A percentile compares a stretch with the other conserved stretches of the same genome.
These are phyloP conservation scores for Rhodomyrtus psidioides DNA, from an alignment of 441 rosid species.

Conservation along the genomic window DNA sequence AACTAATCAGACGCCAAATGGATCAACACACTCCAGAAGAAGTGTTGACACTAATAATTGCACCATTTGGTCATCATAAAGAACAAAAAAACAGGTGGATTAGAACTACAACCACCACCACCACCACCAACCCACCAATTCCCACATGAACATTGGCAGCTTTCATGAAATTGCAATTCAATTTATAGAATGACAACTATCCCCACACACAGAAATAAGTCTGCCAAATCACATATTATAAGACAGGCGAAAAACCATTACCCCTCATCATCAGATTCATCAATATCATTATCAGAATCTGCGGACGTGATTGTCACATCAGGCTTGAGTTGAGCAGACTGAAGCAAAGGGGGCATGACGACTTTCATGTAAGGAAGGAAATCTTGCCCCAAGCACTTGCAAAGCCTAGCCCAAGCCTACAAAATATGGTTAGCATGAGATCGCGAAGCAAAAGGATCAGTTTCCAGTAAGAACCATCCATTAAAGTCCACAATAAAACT, in stretches of 20 bases:
- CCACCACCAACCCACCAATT: not conserved
- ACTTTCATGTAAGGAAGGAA: conserved; percentile 96
- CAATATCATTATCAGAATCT: conserved; percentile 92
- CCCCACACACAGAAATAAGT: not conserved
- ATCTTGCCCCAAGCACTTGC: conserved; percentile 98
- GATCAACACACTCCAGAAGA: conserved; percentile 6
- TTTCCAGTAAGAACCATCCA: not conserved
- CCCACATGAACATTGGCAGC: not conserved
- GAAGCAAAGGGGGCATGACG: conserved; percentile 98
- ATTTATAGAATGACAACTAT: not conserved
- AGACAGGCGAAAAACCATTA: not conserved
- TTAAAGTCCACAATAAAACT: conserved; percentile 4
- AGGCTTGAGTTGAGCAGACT: conserved; percentile 97
- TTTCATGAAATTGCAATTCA: not conserved
- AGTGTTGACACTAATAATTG: not conserved
- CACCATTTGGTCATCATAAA: not conserved
- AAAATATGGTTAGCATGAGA: conserved; percentile 4
- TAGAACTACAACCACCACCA: not conserved
- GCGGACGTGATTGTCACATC: conserved; percentile 98
- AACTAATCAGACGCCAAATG: not conserved
- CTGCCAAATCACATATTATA: not conserved
- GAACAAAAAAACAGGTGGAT: not conserved
- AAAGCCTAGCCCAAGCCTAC: conserved; percentile 99
- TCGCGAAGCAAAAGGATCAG: not conserved
- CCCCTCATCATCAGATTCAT: conserved; percentile 98